Evolutionary conservation across 192 early-diverging fungal species (phyloP).

Genomic region (Entophlyctis luteolus): DNA sequence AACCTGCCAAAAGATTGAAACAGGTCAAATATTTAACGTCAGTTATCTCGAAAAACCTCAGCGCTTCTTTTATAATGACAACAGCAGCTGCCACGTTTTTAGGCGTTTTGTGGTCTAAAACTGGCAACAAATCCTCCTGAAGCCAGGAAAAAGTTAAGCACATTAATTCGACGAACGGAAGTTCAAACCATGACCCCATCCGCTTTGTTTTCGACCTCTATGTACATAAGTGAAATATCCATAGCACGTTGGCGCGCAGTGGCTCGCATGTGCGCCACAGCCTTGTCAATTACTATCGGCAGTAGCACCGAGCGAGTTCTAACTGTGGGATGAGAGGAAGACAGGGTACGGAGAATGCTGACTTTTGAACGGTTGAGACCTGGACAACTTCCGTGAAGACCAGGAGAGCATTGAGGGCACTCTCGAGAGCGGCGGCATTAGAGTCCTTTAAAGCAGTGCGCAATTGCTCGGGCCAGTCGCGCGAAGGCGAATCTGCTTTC

Average conservation of each 20-base stretch:
- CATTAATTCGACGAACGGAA: neutral
- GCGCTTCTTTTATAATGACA: conserved; percentile 29
- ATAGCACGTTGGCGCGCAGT: conserved; percentile 72
- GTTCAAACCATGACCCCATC: conserved; percentile 77
- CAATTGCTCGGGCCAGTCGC: conserved; percentile 65
- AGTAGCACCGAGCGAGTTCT: conserved; percentile 68
- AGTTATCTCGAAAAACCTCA: conserved; percentile 30
- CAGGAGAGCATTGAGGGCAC: conserved; percentile 70
- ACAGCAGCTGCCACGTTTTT: conserved; percentile 81
- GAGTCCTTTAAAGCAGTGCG: conserved; percentile 80
- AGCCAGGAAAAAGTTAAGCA: neutral
- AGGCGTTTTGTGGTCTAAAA: conserved; percentile 81
- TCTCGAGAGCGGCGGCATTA: conserved; percentile 88
- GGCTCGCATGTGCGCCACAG: conserved; percentile 75
- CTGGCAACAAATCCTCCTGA: conserved; percentile 72
- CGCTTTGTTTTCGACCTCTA: conserved; percentile 74
- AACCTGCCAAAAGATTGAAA: conserved; percentile 32
- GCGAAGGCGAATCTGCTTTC: conserved; percentile 57
- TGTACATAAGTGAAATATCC: conserved; percentile 79
- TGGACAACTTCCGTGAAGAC: conserved; percentile 80
- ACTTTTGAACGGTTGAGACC: conserved; percentile 57
- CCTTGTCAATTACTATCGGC: conserved; percentile 79
- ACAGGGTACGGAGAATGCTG: neutral
- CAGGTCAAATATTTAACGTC: too few relatives aligned
- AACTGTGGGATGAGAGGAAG: neutral